Base-by-base conservation (phyloP, 2,329 filamentous ascomycete species). In the Aspergillus niger region DNA sequence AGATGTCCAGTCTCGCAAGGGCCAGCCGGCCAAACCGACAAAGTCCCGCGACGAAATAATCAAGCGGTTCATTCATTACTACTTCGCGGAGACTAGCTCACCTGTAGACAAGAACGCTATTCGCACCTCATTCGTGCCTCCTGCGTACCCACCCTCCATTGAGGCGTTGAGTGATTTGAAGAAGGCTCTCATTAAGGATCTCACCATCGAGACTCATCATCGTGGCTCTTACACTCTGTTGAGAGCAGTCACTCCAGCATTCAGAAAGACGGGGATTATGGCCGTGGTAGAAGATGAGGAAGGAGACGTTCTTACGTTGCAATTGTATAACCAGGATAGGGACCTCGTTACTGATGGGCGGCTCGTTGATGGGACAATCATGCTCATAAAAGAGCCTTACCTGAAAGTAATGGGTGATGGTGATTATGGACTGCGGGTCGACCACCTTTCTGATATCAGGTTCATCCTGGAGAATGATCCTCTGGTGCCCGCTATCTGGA, bases 321-420 rank as follows among this genome's bases (percentile, higher is more conserved):
- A 80, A 58, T 64, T 82, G 0, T 77, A 80, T 59, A 73, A 82
- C 49, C 79, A 81, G 44, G 77, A 76, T 6, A 60, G 68, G 1
- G 59, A 73, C 1, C 69, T 77, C 0, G 65, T 76, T 3, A 67
- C 68, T 0, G 63, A 74, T 3, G 68, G 80, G 5, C 65, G 78
- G 0, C 54, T 85, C 3, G 60, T 65, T 0, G 56, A 70, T 5
- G 71, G 73, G 1, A 71, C 69, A 11, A 65, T 80, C 0, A 73
- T 79, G 10, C 65, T 85, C 28, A 55, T 86, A 28, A 87, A 85
- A 62, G 83, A 86, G 59, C 83, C 83, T 0, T 86, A 79, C 64
- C 77, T 85, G 64, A 83, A 81, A 62, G 30, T 67, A 0, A 73
- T 74, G 24, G 69, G 67, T 0, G 69, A 79, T 28, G 78, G 78